These are phyloP conservation scores for Lumnitzera racemosa DNA, from an alignment of 345 rosid species.

Conservation along the genomic window DNA sequence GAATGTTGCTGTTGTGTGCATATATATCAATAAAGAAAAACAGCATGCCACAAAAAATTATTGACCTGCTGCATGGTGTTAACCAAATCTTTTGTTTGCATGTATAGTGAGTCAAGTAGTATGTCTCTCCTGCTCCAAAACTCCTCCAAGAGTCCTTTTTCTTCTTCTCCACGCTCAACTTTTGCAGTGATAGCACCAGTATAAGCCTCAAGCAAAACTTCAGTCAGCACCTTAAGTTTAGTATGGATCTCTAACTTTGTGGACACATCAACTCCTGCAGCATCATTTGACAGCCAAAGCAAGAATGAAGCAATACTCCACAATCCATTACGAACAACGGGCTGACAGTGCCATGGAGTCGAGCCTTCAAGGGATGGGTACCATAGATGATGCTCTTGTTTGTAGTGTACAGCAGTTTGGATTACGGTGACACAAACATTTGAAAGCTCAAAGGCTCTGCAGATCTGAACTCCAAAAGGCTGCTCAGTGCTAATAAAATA, in stretches of 20 bases:
- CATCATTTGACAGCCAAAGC: conserved; percentile 54
- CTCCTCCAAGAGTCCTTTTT: conserved; percentile 57
- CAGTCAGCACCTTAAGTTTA: conserved; percentile 56
- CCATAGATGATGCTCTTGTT: conserved; percentile 77
- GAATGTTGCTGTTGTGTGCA: background rate
- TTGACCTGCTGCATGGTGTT: conserved; percentile 49
- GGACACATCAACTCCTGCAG: conserved; percentile 46
- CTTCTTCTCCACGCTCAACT: conserved; percentile 63
- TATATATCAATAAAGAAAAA: conserved; percentile 4
- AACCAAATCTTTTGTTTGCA: conserved; percentile 47
- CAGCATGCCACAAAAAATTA: conserved; percentile 8
- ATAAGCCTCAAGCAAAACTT: conserved; percentile 68
- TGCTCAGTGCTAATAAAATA: conserved; percentile 57
- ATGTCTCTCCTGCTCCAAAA: conserved; percentile 74
- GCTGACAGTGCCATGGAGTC: conserved; percentile 68
- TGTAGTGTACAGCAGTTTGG: conserved; percentile 57
- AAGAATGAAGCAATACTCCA: conserved; percentile 73
- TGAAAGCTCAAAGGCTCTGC: conserved; percentile 70
- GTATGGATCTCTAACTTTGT: conserved; percentile 46
- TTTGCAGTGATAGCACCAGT: conserved; percentile 60
- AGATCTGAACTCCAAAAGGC: conserved; percentile 47
- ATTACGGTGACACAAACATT: conserved; percentile 62
- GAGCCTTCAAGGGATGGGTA: conserved; percentile 89
- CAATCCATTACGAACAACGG: conserved; percentile 66
- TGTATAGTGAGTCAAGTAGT: conserved; percentile 60